phyloP scores from a whole-genome alignment of 169 alveolate species.

The Eimeria necatrix region DNA sequence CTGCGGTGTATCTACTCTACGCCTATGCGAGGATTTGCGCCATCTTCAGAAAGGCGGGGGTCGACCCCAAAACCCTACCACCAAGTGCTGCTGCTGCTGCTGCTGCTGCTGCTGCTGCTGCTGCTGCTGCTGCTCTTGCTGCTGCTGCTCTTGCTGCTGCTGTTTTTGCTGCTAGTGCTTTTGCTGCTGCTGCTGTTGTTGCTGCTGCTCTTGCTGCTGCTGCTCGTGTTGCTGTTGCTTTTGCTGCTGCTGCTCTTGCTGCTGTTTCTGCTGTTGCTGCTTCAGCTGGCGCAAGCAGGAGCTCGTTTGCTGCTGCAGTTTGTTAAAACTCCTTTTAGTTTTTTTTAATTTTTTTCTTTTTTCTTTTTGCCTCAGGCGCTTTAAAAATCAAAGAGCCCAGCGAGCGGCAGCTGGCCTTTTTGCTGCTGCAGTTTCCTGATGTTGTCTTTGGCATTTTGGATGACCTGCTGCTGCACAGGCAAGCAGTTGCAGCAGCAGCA shows the following conservation, averaged over 20 bases:
- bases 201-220: too few species aligned
- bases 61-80: neutral
- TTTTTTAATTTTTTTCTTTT: neutral
- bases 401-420: constrained; percentile 91
- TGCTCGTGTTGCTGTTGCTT: neutral
- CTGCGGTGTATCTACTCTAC: constrained; percentile 85
- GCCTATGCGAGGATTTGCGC: constrained; percentile 85
- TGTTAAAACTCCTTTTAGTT: neutral
- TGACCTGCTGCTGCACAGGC: constrained; percentile 90
- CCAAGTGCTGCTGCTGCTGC: neutral
- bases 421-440: constrained; percentile 93
- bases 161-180: too few species aligned
- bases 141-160: too few species aligned
- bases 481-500: neutral
- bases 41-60: constrained; percentile 78
- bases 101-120: neutral
- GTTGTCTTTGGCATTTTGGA: constrained; percentile 90
- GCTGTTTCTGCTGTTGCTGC: neutral
- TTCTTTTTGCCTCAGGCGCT: constrained; percentile 42
- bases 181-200: too few species aligned
- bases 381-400: constrained; percentile 66
- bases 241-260: neutral
- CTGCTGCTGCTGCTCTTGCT: too few species aligned
- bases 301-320: too few species aligned
- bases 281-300: neutral